Conservation (phyloP, 2,329 filamentous ascomycete genomes). For the Penicillium decumbens region DNA sequence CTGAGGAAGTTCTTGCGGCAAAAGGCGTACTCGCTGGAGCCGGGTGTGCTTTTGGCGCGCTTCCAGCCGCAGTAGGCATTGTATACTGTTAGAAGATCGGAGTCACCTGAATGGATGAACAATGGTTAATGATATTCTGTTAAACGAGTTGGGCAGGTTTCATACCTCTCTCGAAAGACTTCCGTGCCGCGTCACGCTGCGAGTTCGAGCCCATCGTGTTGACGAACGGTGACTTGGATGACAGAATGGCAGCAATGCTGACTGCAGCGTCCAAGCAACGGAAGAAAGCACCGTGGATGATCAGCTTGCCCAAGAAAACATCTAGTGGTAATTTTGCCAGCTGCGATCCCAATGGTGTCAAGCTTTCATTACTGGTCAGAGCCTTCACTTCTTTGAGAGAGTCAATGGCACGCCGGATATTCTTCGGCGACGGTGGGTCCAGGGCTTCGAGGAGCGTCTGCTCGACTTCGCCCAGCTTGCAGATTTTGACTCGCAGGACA, state of each 20-base stretch:
- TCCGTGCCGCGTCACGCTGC: conserved; percentile 74
- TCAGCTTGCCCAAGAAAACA: conserved; percentile 90
- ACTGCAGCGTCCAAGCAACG: conserved; percentile 86
- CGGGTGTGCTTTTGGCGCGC: conserved; percentile 66
- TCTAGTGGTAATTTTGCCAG: conserved; percentile 85
- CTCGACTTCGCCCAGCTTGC: conserved; percentile 89
- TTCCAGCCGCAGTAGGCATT: conserved; percentile 92
- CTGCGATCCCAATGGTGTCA: conserved; percentile 81
- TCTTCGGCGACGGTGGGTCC: conserved; percentile 84
- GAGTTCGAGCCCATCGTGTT: conserved; percentile 77
- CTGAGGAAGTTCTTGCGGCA: conserved; percentile 93
- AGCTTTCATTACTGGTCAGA: conserved; percentile 71
- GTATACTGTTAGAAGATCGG: conserved; percentile 86
- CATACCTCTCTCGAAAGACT: conserved; percentile 67
- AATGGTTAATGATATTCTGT: conserved; percentile 3
- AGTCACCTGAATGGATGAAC: conserved; percentile 56
- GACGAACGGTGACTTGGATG: conserved; percentile 90
- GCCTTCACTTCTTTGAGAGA: conserved; percentile 90
- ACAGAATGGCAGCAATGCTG: conserved; percentile 87
- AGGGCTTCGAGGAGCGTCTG: conserved; percentile 81
- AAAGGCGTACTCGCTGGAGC: conserved; percentile 76
- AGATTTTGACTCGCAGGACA: conserved; percentile 94
- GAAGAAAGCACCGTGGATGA: conserved; percentile 80
- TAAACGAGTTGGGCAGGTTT: neutral
- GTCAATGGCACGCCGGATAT: conserved; percentile 88